Evolutionary conservation across 148 eudicot genomes (phyloP), one percentile per base, ranked within the genome.

Genomic region (Diospyros lotus): DNA sequence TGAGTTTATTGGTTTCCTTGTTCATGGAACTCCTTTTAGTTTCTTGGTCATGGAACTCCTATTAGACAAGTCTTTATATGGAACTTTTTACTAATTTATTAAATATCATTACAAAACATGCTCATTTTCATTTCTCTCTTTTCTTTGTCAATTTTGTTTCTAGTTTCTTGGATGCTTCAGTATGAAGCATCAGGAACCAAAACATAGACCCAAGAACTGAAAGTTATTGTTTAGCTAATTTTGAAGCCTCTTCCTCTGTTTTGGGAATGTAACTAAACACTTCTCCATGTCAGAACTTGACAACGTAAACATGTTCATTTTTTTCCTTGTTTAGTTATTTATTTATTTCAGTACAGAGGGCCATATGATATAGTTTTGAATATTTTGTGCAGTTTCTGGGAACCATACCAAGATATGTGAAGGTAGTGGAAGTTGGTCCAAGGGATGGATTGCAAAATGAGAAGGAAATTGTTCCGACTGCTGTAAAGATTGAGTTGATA

Each of bases 401-500:
- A 73, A 76, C 72, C 55, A 63, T 94, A 50, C 93, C 98, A 45
- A 77, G 79, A 69, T 87, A 69, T 82, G 98, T 94, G 73, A 90
- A 90, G 84, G 89, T 94, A 74, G 97, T 92, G 69, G 98, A 94
- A 86, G 97, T 94, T 78, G 98, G 98, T 80, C 98, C 97, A 4
- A 86, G 97, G 76, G 98, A 94, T 80, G 98, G 96, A 54, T 79
- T 94, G 73, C 98, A 94, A 79, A 94, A 94, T 67, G 98, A 94
- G 86, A 89, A 89, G 73, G 78, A 79, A 66, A 87, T 94, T 59
- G 86, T 94, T 44, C 96, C 98, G 48, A 92, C 98, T 44, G 75
- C 78, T 67, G 91, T 94, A 48, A 94, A 94, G 78, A 86, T 94
- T 83, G 84, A 90, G 73, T 76, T 94, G 78, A 94, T 94, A 80